Conservation (phyloP, 306 rosid genomes). For the Gastrolobium villosum region DNA sequence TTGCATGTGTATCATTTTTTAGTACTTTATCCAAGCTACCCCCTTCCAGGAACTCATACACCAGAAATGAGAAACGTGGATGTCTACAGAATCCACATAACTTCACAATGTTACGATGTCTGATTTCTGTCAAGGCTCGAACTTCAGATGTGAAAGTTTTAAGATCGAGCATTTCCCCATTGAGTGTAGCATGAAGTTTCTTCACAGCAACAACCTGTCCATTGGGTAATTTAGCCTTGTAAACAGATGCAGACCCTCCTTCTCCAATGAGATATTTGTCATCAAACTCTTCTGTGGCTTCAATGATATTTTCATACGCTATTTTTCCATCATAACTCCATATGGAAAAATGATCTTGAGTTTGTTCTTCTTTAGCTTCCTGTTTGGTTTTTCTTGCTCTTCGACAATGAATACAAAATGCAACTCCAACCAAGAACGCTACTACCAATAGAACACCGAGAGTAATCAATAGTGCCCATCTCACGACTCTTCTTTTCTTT, state of each 20-base stretch:
- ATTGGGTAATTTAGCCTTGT: constrained; percentile 17
- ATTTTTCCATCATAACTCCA: constrained; percentile 28
- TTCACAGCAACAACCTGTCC: constrained; percentile 35
- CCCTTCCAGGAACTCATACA: constrained; percentile 34
- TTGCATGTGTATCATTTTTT: not conserved
- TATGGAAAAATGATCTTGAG: not conserved
- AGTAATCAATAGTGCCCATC: not conserved
- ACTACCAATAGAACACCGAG: constrained; percentile 3
- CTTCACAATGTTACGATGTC: constrained; percentile 40
- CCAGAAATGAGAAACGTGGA: constrained; percentile 1
- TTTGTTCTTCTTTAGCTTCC: not conserved
- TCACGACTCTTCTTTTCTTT: not conserved
- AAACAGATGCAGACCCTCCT: constrained; percentile 23
- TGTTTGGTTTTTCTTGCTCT: constrained; percentile 4
- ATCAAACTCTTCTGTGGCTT: constrained; percentile 32
- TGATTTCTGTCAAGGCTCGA: constrained; percentile 21
- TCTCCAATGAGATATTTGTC: constrained; percentile 13
- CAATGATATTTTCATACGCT: constrained; percentile 12
- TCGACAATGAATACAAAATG: not conserved
- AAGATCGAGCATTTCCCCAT: not conserved
- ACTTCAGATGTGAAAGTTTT: constrained; percentile 9
- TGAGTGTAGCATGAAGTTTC: not conserved
- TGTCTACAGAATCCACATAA: constrained; percentile 16
- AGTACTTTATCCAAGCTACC: constrained; percentile 36
- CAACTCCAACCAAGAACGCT: not conserved